Conservation (phyloP, 2,329 filamentous ascomycete species). For the Alternaria novae-zelandiae region DNA sequence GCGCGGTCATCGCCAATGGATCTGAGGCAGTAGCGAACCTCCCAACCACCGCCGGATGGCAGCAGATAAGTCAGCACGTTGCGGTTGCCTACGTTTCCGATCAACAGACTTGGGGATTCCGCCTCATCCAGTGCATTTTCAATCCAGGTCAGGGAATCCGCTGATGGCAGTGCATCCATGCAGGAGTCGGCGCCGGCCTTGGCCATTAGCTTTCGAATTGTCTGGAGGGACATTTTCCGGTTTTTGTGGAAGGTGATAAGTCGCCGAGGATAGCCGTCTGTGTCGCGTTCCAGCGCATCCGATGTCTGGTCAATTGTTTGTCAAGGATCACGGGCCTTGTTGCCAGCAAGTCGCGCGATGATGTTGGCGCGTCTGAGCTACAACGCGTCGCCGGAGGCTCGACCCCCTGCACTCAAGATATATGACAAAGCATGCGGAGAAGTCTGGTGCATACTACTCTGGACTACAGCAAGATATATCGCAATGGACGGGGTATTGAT, state of each 20-base stretch:
- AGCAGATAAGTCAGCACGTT: slow-evolving; percentile 14
- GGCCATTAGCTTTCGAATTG: slow-evolving; percentile 3
- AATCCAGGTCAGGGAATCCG: slow-evolving; percentile 11
- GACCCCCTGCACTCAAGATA: not conserved
- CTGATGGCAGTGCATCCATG: slow-evolving; percentile 8
- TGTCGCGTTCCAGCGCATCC: not conserved
- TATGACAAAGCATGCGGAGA: not conserved
- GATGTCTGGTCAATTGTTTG: not conserved
- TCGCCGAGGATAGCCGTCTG: not conserved
- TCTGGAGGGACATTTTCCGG: slow-evolving; percentile 7
- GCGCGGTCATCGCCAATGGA: not conserved
- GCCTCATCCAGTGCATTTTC: not conserved
- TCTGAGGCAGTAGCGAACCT: slow-evolving; percentile 9
- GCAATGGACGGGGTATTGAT: not conserved
- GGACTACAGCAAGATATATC: not conserved
- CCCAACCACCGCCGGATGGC: slow-evolving; percentile 7
- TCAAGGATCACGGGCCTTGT: not conserved
- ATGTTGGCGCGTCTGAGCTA: slow-evolving; percentile 2
- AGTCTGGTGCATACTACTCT: not conserved
- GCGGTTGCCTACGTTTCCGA: not conserved
- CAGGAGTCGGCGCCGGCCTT: slow-evolving; percentile 3
- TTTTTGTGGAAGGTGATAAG: not conserved
- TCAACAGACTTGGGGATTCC: not conserved
- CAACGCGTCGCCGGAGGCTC: not conserved
- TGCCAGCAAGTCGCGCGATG: not conserved